Evolutionary conservation across 2,329 filamentous ascomycete genomes (phyloP).

Genomic region (Metarhizium guizhouense): DNA sequence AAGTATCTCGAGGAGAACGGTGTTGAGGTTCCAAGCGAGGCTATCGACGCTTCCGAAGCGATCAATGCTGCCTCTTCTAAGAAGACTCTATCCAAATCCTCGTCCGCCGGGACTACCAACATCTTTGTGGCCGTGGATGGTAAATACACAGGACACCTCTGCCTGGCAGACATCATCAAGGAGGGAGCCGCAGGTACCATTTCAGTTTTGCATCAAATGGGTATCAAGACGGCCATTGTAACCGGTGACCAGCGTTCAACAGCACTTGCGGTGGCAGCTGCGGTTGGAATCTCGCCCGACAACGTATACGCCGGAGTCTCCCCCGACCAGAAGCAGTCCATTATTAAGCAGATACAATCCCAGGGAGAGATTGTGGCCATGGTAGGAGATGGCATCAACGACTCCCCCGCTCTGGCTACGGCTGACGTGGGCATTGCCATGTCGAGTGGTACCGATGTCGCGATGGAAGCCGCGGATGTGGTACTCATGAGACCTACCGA

Average conservation of each 20-base stretch:
- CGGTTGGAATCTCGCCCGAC: conserved; percentile 68
- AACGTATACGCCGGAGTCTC: conserved; percentile 82
- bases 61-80: conserved; percentile 38
- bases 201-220: conserved; percentile 72
- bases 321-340: conserved; percentile 82
- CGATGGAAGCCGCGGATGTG: conserved; percentile 93
- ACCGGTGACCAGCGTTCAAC: conserved; percentile 86
- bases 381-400: conserved; percentile 98
- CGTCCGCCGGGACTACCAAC: conserved; percentile 62
- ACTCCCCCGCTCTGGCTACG: conserved; percentile 88
- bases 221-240: conserved; percentile 81
- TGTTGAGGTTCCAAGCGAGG: conserved; percentile 55
- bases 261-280: conserved; percentile 71
- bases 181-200: conserved; percentile 74
- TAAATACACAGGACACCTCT: conserved; percentile 71
- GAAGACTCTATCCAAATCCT: conserved; percentile 17
- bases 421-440: conserved; percentile 92
- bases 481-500: conserved; percentile 92
- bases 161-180: conserved; percentile 86
- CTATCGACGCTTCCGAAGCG: conserved; percentile 53
- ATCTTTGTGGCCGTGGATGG: conserved; percentile 87
- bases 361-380: conserved; percentile 77
- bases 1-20: conserved; percentile 64
- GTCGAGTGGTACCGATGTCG: conserved; percentile 86
- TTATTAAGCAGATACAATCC: conserved; percentile 68